Conservation (phyloP, 768 basidiomycete species). For the Arthromyces matolae region DNA sequence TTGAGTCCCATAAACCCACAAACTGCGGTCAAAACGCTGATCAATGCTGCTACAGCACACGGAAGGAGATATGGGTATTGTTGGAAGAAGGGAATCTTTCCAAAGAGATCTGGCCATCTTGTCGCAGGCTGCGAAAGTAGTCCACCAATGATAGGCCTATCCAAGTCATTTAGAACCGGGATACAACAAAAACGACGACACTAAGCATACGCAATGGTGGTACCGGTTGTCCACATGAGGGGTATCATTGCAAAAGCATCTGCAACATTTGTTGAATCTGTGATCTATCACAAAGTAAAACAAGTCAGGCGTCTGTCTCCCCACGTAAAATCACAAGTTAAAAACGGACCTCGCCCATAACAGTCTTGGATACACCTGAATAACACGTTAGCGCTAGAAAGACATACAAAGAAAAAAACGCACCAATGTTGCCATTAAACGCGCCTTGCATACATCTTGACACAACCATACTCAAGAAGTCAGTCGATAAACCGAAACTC, state of each 20-base stretch:
- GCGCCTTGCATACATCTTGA: conserved; percentile 20
- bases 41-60: conserved; percentile 19
- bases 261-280: conserved; percentile 25
- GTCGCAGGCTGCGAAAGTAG: conserved; percentile 27
- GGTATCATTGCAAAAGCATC: conserved; percentile 27
- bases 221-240: conserved; percentile 25
- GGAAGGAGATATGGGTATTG: conserved; percentile 34
- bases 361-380: conserved; percentile 18
- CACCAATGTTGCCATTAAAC: conserved; percentile 41
- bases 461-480: conserved; percentile 13
- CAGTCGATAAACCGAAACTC: conserved; percentile 31
- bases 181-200: background rate
- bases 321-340: background rate
- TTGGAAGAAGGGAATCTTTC: conserved; percentile 24
- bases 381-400: background rate
- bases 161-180: background rate
- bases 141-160: conserved; percentile 25
- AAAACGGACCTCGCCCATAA: conserved; percentile 18
- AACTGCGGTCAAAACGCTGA: conserved; percentile 17
- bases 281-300: conserved; percentile 15
- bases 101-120: conserved; percentile 27
- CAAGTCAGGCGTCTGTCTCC: background rate
- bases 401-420: background rate
- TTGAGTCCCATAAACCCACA: conserved; percentile 23
- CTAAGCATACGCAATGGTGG: conserved; percentile 21